These are phyloP conservation scores for Lobulomyces angularis DNA, from an alignment of 192 early-diverging fungal genomes.

Conservation along the genomic window DNA sequence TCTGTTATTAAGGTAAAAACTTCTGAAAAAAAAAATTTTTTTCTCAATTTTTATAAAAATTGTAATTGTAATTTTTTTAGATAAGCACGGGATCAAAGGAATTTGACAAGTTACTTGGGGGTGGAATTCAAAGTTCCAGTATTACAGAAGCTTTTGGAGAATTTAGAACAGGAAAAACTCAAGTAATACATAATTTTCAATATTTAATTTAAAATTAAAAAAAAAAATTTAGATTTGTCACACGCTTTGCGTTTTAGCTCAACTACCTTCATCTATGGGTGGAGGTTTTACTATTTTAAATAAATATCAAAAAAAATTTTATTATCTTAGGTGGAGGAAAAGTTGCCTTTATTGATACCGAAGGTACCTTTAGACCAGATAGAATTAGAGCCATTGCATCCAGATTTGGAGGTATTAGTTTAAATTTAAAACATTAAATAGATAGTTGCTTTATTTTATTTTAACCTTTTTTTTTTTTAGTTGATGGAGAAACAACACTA, in stretches of 20 bases:
- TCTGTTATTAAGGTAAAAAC: slow-evolving; percentile 10
- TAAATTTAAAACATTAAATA: slow-evolving; percentile 2
- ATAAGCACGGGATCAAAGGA: slow-evolving; percentile 68
- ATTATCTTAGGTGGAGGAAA: slow-evolving; percentile 5
- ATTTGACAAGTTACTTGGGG: slow-evolving; percentile 65
- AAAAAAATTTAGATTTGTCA: slow-evolving; percentile 69
- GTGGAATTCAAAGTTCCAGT: slow-evolving; percentile 67
- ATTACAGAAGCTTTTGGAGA: slow-evolving; percentile 81
- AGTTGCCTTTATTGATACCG: slow-evolving; percentile 48
- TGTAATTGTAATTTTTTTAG: too few relatives aligned
- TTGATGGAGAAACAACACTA: slow-evolving; percentile 41
- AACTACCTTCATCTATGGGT: slow-evolving; percentile 57
- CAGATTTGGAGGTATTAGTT: slow-evolving; percentile 54
- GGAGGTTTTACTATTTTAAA: slow-evolving; percentile 27
- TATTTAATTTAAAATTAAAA: too few relatives aligned
- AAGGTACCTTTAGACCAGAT: slow-evolving; percentile 73
- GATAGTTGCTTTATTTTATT: slow-evolving; percentile 15
- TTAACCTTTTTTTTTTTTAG: neutral
- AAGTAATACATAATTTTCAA: neutral
- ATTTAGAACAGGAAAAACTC: slow-evolving; percentile 65
- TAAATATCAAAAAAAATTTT: neutral
- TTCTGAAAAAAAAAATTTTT: slow-evolving; percentile 4
- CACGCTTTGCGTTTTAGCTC: slow-evolving; percentile 59
- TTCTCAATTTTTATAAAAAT: too few relatives aligned
- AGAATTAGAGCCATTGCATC: slow-evolving; percentile 62